These are phyloP conservation scores for Fusarium annulatum DNA, from an alignment of 2,329 filamentous ascomycete species.

Conservation along the genomic window DNA sequence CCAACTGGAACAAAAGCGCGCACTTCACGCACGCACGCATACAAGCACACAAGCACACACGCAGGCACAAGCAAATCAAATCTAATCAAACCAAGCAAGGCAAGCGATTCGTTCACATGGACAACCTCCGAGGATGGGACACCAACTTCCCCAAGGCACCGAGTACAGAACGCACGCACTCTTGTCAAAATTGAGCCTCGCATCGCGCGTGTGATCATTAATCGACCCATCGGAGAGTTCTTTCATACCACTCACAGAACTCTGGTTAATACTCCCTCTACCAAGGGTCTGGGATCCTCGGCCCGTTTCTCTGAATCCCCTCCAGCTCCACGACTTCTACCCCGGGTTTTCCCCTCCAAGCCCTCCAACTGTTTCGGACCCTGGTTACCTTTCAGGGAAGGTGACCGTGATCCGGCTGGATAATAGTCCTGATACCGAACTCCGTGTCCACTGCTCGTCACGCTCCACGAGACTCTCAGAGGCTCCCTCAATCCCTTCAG, in stretches of 20 bases:
- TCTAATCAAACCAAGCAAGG: neutral
- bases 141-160: neutral
- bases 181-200: constrained; percentile 12
- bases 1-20: neutral
- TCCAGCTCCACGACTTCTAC: constrained; percentile 35
- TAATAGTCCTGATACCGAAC: constrained; percentile 7
- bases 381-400: constrained; percentile 36
- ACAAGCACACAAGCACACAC: neutral
- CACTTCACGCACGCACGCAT: neutral
- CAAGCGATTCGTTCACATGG: constrained; percentile 31
- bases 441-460: neutral
- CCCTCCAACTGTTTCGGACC: constrained; percentile 32
- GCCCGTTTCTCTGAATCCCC: constrained; percentile 39
- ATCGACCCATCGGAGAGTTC: constrained; percentile 37
- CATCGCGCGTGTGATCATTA: constrained; percentile 37
- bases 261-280: constrained; percentile 27
- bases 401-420: constrained; percentile 25
- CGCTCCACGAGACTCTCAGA: neutral
- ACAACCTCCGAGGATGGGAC: constrained; percentile 20
- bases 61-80: constrained; percentile 3
- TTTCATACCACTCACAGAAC: constrained; percentile 30
- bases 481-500: neutral
- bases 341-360: constrained; percentile 42
- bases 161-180: neutral
- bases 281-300: constrained; percentile 43